Evolutionary conservation across 73 alveolate species (phyloP).

Genomic region (Tetrahymena borealis): DNA sequence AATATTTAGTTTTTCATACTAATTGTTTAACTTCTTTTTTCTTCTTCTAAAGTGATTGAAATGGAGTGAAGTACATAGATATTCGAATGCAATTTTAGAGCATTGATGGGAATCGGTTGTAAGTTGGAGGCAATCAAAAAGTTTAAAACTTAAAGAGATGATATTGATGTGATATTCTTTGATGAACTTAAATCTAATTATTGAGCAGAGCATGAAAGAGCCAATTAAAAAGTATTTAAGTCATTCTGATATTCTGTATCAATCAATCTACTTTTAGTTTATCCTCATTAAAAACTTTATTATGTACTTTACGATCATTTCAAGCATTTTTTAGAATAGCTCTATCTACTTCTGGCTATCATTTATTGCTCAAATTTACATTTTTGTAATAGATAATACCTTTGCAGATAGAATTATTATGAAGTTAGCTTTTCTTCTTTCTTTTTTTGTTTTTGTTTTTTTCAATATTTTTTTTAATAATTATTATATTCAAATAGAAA

Average conservation of each 20-base stretch:
- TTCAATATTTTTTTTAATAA: not conserved
- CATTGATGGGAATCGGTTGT: not conserved
- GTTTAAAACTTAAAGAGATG: not conserved
- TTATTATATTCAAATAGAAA: not conserved
- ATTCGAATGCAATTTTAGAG: not conserved
- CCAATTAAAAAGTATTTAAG: not conserved
- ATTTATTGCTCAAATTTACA: not conserved
- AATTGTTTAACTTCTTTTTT: not conserved
- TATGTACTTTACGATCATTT: not conserved
- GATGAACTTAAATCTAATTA: not conserved
- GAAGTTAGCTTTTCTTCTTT: not conserved
- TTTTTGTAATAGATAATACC: not conserved
- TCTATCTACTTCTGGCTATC: not conserved
- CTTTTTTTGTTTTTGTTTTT: not conserved
- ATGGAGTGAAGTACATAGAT: not conserved
- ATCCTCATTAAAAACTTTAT: not conserved
- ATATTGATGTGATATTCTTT: not conserved
- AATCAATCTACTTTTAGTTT: not conserved
- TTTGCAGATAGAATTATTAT: not conserved
- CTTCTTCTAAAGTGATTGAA: not conserved
- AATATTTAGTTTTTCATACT: not conserved
- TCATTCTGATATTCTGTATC: not conserved
- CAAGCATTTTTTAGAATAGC: not conserved
- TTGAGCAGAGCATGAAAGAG: not conserved
- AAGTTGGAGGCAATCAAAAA: no score